Evolutionary conservation across 176 grass and related monocot species (phyloP).

Genomic region (Carex myosuroides): DNA sequence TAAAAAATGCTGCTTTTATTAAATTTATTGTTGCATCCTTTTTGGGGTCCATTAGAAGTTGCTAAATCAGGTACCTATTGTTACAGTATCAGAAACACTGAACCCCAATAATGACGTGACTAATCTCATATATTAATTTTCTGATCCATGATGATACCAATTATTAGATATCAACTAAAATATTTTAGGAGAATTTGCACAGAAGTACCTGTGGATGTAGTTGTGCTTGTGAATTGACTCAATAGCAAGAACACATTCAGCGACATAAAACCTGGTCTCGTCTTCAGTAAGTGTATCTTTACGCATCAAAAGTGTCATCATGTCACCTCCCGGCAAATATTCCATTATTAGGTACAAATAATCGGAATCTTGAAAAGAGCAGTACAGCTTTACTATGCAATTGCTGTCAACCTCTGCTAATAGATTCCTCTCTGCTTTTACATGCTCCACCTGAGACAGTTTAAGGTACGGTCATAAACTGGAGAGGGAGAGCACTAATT

Average conservation of each 20-base stretch:
- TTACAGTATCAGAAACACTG: neutral
- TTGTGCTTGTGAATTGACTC: conserved; percentile 95
- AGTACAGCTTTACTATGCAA: conserved; percentile 95
- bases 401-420: conserved; percentile 92
- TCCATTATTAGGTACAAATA: conserved; percentile 98
- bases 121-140: neutral
- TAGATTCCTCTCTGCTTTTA: conserved; percentile 98
- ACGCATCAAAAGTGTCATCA: conserved; percentile 97
- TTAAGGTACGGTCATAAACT: conserved; percentile 12
- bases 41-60: neutral
- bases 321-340: conserved; percentile 92
- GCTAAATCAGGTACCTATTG: neutral
- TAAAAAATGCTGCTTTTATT: neutral
- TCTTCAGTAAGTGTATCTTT: conserved; percentile 85
- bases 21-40: neutral
- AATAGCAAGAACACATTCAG: conserved; percentile 79
- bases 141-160: neutral
- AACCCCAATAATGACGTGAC: neutral
- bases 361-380: conserved; percentile 89
- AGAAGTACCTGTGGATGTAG: conserved; percentile 82
- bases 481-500: neutral
- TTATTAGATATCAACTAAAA: neutral
- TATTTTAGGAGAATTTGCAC: neutral
- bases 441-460: conserved; percentile 74
- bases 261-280: conserved; percentile 87